These are phyloP conservation scores for Termitomyces sp. DNA, from an alignment of 1,284 basidiomycete species.

Conservation along the genomic window DNA sequence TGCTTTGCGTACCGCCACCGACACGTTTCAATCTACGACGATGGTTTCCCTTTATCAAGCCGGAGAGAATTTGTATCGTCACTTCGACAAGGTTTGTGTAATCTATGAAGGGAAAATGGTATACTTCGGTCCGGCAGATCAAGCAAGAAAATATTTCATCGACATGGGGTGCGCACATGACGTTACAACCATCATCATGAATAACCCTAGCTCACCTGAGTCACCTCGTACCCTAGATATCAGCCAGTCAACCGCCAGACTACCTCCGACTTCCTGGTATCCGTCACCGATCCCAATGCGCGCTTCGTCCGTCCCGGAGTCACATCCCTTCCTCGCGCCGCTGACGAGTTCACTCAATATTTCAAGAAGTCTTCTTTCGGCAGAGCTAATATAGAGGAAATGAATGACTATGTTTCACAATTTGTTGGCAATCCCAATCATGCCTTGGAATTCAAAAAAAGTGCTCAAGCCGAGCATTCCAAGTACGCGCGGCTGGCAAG, in stretches of 20 bases:
- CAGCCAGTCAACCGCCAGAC: conserved; percentile 36
- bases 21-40: conserved; percentile 48
- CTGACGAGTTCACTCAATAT: conserved; percentile 55
- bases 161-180: conserved; percentile 51
- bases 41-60: conserved; percentile 74
- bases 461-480: too few species aligned
- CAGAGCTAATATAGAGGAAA: not conserved
- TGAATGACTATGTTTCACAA: too few species aligned
- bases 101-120: conserved; percentile 64
- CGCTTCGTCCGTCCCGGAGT: conserved; percentile 49
- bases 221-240: conserved; percentile 22
- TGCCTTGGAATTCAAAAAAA: too few species aligned
- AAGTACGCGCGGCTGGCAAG: too few species aligned
- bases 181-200: conserved; percentile 25
- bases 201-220: not conserved
- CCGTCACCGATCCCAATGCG: conserved; percentile 35
- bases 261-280: conserved; percentile 34
- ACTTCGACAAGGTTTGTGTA: conserved; percentile 66
- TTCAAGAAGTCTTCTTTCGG: conserved; percentile 42
- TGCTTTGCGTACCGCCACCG: conserved; percentile 66
- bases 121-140: conserved; percentile 61
- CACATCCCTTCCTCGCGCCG: conserved; percentile 49
- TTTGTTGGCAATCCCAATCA: too few species aligned
- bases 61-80: conserved; percentile 50
- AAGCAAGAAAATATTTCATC: conserved; percentile 65